Base-by-base conservation (phyloP, 106 monocot species). In the Hemerocallis citrina region DNA sequence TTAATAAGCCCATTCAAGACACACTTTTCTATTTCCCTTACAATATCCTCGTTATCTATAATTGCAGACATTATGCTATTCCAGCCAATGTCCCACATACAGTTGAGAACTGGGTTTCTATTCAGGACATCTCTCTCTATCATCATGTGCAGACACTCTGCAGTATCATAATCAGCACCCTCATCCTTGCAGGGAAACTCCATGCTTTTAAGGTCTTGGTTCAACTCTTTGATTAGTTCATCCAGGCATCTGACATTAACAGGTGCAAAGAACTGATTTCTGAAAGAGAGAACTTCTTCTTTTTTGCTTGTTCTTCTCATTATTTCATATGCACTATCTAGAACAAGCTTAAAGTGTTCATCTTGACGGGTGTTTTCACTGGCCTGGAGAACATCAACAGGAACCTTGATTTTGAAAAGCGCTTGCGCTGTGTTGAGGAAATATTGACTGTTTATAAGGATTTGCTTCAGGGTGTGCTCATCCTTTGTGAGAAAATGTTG, bases 61-160 rank as follows among this genome's bases (percentile, higher is more conserved):
- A 41, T 30, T 34, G 72, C 75, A 65, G 73, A 56, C 16, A 34
- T 14, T 0, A 33, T 46, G 59, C 24, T 63, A 48, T 66, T 77
- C 91, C 86, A 86, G 5, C 80, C 71, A 52, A 72, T 63, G 63
- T 83, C 91, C 86, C 91, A 86, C 76, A 77, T 71, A 61, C 79
- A 74, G 68, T 82, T 91, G 22, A 75, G 42, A 71, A 74, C 82
- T 15, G 91, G 72, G 46, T 74, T 72, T 8, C 36, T 66, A 47
- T 56, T 49, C 44, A 55, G 32, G 23, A 86, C 72, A 41, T 91
- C 85, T 45, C 45, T 72, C 46, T 72, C 66, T 34, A 91, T 56
- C 43, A 83, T 57, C 34, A 66, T 58, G n/a, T 77, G 71, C 32
- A 80, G 57, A 30, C 25, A 40, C 32, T 75, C 77, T 33, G 72